phyloP scores from a whole-genome alignment of 805 yeast species.

The Zygosaccharomyces kombuchaensis region DNA sequence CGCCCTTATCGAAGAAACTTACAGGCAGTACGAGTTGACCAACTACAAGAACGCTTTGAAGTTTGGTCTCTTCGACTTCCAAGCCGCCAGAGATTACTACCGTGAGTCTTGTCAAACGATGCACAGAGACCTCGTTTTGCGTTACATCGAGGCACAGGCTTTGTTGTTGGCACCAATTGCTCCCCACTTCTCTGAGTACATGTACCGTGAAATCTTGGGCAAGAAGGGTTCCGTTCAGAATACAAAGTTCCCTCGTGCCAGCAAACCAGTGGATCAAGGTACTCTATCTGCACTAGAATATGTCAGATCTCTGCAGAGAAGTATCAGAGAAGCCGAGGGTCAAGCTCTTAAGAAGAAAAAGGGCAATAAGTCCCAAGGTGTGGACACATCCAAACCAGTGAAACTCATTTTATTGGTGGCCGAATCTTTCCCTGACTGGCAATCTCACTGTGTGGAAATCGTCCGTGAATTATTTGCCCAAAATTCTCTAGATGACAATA shows the following conservation, averaged over 20 bases:
- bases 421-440: conserved; percentile 91
- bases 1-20: conserved; percentile 66
- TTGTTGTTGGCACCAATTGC: conserved; percentile 86
- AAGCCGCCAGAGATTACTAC: conserved; percentile 92
- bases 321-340: conserved; percentile 92
- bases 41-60: conserved; percentile 87
- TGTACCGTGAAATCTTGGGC: conserved; percentile 77
- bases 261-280: conserved; percentile 57
- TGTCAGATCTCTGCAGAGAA: conserved; percentile 70
- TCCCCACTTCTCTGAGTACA: conserved; percentile 90
- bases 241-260: conserved; percentile 76
- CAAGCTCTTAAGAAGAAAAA: conserved; percentile 77
- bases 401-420: conserved; percentile 70
- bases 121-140: conserved; percentile 77
- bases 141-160: conserved; percentile 83
- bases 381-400: conserved; percentile 71
- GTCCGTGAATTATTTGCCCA: conserved; percentile 71
- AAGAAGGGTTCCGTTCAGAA: conserved; percentile 63
- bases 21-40: conserved; percentile 64
- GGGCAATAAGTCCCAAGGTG: conserved; percentile 75
- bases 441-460: conserved; percentile 69
- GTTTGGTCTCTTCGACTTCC: conserved; percentile 88
- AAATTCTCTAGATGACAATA: conserved; percentile 61
- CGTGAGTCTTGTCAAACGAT: conserved; percentile 69
- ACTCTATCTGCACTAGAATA: conserved; percentile 69